Base-by-base conservation (phyloP, 2,329 filamentous ascomycete species). In the Ascochyta viciae-villosae region DNA sequence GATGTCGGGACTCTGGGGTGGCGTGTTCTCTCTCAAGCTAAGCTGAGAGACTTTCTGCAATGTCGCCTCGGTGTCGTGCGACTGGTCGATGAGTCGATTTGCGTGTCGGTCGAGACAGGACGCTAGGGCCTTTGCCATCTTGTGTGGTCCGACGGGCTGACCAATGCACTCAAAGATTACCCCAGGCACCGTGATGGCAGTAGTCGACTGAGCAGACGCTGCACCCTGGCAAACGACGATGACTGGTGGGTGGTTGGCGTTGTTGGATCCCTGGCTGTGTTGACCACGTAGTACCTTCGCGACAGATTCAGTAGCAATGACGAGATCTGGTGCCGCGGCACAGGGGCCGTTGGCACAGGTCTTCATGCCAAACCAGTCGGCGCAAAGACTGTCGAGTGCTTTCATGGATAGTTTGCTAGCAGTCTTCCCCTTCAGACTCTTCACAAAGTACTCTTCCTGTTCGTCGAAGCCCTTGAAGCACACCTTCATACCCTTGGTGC, bases 121-220 rank as follows among this genome's bases (percentile, higher is more conserved):
- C 0, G 61, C 52, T 3, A 76, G 56, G 4, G 74, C 72, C 50
- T 72, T 75, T 31, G 71, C 67, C 48, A 76, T 64, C 55, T 76
- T 76, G 54, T 76, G 73, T n/a, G 74, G 74, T 27, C 74, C 74
- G 26, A 69, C 71, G n/a, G 70, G 74, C 43, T 73, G 73, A 19
- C 68, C 57, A 31, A 74, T 73, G 38, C 73, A 74, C 56, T 73
- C 73, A 50, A 73, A 71, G 15, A 67, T 70, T 12, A 74, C 63
- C 0, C 72, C 73, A 2, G 71, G 69, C 3, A 73, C 68, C 0
- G 72, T 74, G 19, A 74, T 72, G 2, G 72, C 67, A 5, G 70
- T 74, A 1, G 68, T 72, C 29, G 71, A 73, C 38, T 74, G 71
- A 35, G 69, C 71, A 6, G 72, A 70, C 16, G 72, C 71, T 38